Evolutionary conservation across 805 yeast genomes (phyloP), one percentile per base, ranked within the genome.

Genomic region (Yamadazyma olivae): DNA sequence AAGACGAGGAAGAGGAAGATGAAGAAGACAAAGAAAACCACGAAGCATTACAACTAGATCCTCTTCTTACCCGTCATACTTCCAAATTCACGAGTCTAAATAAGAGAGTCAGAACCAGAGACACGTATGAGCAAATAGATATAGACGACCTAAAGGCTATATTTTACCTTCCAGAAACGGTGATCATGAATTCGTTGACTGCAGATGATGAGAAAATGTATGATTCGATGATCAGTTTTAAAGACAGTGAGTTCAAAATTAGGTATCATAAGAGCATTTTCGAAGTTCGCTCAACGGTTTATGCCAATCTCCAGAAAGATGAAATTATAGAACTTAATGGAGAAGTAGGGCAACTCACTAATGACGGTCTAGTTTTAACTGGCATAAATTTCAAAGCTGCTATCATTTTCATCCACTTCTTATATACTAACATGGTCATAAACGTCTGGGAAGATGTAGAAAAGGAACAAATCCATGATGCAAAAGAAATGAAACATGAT

Each of bases 401-500:
- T 6, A 42, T 75, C 5, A 48, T 66, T 6, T 53, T 66, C 5
- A 47, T 64, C 2, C 75, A 75, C 48, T 67, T 65, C 36, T 36
- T 77, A 0, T 81, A 80, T 48, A 73, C 81, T 0, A 77, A 76
- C 35, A 48, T 50, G 12, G 51, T 59, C 3, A 27, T 72, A 4
- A 67, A 61, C 27, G 53, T 75, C 7, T 77, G 83, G 83, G 68
- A 62, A 12, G 49, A 52, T n/a, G 23, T 7, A 10, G 23, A 20
- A 10, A 54, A 58, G 0, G 27, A 49, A 2, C 48, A 49, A 5
- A 42, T 52, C 2, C 37, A 38, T 1, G 58, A 53, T 8, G 44
- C 64, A 5, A 57, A 56, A 27, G 43, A 50, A 3, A 43, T 63
- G 5, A 61, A 56, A 34, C 33, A 41, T 3, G 51, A 58, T 24